These are phyloP conservation scores for Cubamyces lactineus DNA, from an alignment of 768 basidiomycete species.

Conservation along the genomic window DNA sequence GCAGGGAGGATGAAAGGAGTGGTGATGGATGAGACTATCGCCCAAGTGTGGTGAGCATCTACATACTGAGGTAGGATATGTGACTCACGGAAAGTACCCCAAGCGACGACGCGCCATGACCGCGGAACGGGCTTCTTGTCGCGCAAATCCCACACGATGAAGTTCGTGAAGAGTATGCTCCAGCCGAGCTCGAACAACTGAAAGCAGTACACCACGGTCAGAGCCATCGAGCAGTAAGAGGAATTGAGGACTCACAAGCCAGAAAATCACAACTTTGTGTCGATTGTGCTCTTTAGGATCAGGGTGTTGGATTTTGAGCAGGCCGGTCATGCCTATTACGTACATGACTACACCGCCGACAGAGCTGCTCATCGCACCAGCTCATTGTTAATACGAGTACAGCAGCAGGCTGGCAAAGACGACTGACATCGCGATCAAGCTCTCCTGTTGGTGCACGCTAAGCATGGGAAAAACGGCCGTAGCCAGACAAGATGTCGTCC, in stretches of 20 bases:
- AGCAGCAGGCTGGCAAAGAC: neutral
- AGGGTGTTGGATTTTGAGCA: neutral
- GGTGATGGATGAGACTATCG: constrained; percentile 38
- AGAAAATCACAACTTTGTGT: constrained; percentile 9
- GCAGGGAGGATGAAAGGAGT: constrained; percentile 50
- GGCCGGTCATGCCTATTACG: constrained; percentile 34
- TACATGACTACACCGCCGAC: constrained; percentile 53
- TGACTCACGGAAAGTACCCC: constrained; percentile 64
- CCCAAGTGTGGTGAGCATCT: neutral
- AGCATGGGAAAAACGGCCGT: constrained; percentile 72
- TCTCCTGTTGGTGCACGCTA: constrained; percentile 73
- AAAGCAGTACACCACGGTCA: constrained; percentile 40
- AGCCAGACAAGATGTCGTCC: constrained; percentile 54
- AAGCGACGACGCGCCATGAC: constrained; percentile 62
- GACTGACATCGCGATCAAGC: constrained; percentile 59
- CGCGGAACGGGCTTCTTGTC: constrained; percentile 68
- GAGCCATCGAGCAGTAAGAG: neutral
- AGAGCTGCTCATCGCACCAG: constrained; percentile 14
- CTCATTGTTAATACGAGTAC: neutral
- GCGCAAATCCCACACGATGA: constrained; percentile 61
- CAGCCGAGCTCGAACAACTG: constrained; percentile 25
- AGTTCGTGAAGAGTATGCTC: constrained; percentile 56
- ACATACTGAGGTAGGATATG: neutral
- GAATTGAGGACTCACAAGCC: constrained; percentile 9
- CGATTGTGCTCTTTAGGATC: neutral